These are phyloP conservation scores for Moesziomyces sp. DNA, from an alignment of 1,284 basidiomycete genomes.

Conservation along the genomic window DNA sequence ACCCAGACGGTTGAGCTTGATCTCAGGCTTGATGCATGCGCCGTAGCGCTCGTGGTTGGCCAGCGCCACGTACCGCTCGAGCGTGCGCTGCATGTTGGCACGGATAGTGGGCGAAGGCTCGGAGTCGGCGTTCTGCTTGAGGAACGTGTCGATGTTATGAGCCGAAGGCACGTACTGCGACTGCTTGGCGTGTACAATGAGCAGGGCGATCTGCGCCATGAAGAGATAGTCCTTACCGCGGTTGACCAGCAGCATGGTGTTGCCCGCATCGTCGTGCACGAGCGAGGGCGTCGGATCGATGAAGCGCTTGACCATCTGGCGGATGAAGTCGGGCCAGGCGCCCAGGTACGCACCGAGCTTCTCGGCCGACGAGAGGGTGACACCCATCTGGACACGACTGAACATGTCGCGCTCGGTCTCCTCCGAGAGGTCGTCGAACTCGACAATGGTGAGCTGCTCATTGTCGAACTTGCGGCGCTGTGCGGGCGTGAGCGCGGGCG, in stretches of 20 bases:
- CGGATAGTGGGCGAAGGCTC: slow-evolving; percentile 10
- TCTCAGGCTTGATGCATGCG: slow-evolving; percentile 39
- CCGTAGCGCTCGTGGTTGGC: slow-evolving; percentile 42
- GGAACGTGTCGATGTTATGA: slow-evolving; percentile 27
- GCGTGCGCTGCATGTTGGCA: slow-evolving; percentile 19
- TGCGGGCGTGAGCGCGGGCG: slow-evolving; percentile 22
- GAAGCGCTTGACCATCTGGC: slow-evolving; percentile 49
- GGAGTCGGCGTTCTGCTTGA: slow-evolving; percentile 21
- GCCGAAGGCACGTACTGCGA: slow-evolving; percentile 27
- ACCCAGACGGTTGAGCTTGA: slow-evolving; percentile 16
- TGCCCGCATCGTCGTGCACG: slow-evolving; percentile 31
- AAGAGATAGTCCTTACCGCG: slow-evolving; percentile 48
- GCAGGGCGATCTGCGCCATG: slow-evolving; percentile 46
- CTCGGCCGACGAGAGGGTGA: slow-evolving; percentile 52
- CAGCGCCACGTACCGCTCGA: slow-evolving; percentile 38
- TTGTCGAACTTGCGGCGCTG: slow-evolving; percentile 50
- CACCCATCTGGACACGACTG: slow-evolving; percentile 56
- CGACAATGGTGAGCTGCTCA: slow-evolving; percentile 47
- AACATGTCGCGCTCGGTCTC: slow-evolving; percentile 56
- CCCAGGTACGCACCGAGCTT: slow-evolving; percentile 52
- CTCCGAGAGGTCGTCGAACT: slow-evolving; percentile 43
- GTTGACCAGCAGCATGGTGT: slow-evolving; percentile 21
- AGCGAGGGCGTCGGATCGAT: slow-evolving; percentile 40
- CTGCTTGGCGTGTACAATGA: slow-evolving; percentile 19
- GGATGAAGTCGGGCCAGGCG: slow-evolving; percentile 44